Conservation (phyloP, 1,139 yeast genomes). For the Torulaspora pretoriensis region DNA sequence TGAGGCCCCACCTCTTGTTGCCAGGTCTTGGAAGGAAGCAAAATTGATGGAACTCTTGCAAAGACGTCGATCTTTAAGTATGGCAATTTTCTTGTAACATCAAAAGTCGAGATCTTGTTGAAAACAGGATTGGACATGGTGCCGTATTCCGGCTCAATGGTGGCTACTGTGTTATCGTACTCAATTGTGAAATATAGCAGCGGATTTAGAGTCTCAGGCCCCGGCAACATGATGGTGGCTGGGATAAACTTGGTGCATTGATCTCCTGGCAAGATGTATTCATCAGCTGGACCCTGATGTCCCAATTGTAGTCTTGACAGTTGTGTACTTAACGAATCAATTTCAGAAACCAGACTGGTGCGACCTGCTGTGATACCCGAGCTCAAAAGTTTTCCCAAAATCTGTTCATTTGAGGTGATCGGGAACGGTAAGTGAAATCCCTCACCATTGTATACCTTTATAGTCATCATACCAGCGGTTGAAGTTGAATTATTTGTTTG, state of each 20-base stretch:
- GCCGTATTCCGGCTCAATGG: slow-evolving; percentile 78
- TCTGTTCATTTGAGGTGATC: slow-evolving; percentile 28
- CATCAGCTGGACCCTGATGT: slow-evolving; percentile 30
- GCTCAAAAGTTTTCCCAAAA: slow-evolving; percentile 24
- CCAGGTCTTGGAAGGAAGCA: slow-evolving; percentile 48
- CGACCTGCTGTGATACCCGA: slow-evolving; percentile 29
- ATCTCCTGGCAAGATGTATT: slow-evolving; percentile 31
- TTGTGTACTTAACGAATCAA: slow-evolving; percentile 30
- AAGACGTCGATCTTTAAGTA: slow-evolving; percentile 65
- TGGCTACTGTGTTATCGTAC: slow-evolving; percentile 75
- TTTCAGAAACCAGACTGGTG: slow-evolving; percentile 16
- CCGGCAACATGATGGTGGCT: slow-evolving; percentile 61
- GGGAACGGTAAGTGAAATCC: slow-evolving; percentile 31
- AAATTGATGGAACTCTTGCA: slow-evolving; percentile 66
- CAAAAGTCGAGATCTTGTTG: slow-evolving; percentile 87
- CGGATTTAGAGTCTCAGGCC: slow-evolving; percentile 46
- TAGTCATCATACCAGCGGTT: slow-evolving; percentile 29
- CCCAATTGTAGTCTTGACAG: slow-evolving; percentile 27
- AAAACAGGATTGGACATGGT: slow-evolving; percentile 62
- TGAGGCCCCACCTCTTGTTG: slow-evolving; percentile 30
- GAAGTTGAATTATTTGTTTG: slow-evolving; percentile 15
- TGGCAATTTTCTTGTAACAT: slow-evolving; percentile 65
- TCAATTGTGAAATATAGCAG: slow-evolving; percentile 67
- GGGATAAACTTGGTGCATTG: slow-evolving; percentile 48
- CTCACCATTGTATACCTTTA: slow-evolving; percentile 31